Evolutionary conservation across 2,329 filamentous ascomycete genomes (phyloP), one percentile per base, ranked within the genome.

Genomic region (Bimuria novae-zelandiae): DNA sequence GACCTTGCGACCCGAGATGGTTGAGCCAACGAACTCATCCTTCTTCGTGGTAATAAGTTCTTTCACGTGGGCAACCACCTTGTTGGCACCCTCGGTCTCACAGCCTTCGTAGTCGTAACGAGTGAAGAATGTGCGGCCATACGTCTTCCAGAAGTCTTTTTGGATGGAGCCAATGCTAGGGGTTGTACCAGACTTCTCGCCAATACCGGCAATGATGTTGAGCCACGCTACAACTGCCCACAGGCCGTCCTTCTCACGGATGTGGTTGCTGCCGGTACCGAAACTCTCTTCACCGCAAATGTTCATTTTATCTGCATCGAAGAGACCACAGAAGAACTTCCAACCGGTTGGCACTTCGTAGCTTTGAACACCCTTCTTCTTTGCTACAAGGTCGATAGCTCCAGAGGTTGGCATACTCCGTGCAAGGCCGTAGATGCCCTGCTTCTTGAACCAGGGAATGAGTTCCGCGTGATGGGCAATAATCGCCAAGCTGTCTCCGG

Each of bases 281-380:
- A 99, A 99, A 61, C 89, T 94, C 83, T 99, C 94, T 79, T 99
- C 94, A 54, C 94, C 94, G 72, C 94, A 99, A 74, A 99, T 99
- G 70, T 94, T 97, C 94, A 99, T 99, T 85, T 99, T 99, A 77
- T 99, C 93, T 61, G 97, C 84, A 51, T 95, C 94, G 61, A 92
- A 96, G 36, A 95, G 94, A 57, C 94, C 94, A 73, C 97, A 99
- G 41, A 94, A 99, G 79, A 90, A 96, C 83, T 96, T 97, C 94
- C 94, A 99, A 68, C 94, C 94, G 0, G 94, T 99, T 32, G 94
- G 94, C 1, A 99, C 94, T 78, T 99, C 94, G 79, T 99, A 99
- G 78, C 86, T 89, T 79, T 90, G 81, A 36, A 99, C 84, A 30
- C 89, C 89, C 80, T 97, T 93, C 69, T 91, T 92, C 84, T 96